A percentile compares a stretch with the other conserved stretches of the same genome.
Conservation (phyloP, 305 asterid species). For the Withania somnifera region DNA sequence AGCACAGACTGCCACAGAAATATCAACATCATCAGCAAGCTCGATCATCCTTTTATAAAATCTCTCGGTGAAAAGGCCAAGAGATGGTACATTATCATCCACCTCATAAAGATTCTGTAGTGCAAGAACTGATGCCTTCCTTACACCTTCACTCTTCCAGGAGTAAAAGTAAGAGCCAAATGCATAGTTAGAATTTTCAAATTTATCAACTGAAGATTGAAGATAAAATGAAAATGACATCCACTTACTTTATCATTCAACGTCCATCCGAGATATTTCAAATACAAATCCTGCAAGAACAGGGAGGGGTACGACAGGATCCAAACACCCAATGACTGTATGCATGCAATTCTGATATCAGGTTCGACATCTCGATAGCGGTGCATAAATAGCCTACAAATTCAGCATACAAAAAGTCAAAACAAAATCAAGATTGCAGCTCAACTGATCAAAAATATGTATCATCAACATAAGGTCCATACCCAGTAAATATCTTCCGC, state of each 20-base stretch:
- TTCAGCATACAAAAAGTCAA: slow-evolving; percentile 1
- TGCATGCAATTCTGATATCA: slow-evolving; percentile 81
- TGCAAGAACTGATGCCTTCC: slow-evolving; percentile 86
- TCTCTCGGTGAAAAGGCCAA: slow-evolving; percentile 87
- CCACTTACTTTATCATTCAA: slow-evolving; percentile 87
- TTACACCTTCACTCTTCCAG: slow-evolving; percentile 81
- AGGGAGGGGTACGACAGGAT: slow-evolving; percentile 81
- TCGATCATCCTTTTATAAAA: slow-evolving; percentile 86
- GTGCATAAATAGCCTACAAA: slow-evolving; percentile 82
- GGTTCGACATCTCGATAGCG: slow-evolving; percentile 94
- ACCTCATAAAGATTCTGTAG: slow-evolving; percentile 89
- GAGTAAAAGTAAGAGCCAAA: slow-evolving; percentile 8
- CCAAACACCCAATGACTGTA: slow-evolving; percentile 96
- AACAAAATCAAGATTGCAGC: not conserved
- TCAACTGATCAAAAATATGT: not conserved
- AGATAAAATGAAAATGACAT: slow-evolving; percentile 2
- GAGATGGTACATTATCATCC: slow-evolving; percentile 93
- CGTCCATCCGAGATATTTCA: slow-evolving; percentile 99
- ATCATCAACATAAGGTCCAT: slow-evolving; percentile 11
- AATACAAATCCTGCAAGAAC: slow-evolving; percentile 91
- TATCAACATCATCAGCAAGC: slow-evolving; percentile 95
- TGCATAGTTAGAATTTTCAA: slow-evolving; percentile 14
- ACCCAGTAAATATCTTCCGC: slow-evolving; percentile 92
- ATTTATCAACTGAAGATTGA: slow-evolving; percentile 2
- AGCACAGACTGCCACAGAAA: slow-evolving; percentile 96